Percentiles rank a stretch among this genome's conserved stretches.
These are phyloP conservation scores for Hemisphaericaspora xylanilytica DNA, from an alignment of 1,139 yeast genomes.

Conservation along the genomic window DNA sequence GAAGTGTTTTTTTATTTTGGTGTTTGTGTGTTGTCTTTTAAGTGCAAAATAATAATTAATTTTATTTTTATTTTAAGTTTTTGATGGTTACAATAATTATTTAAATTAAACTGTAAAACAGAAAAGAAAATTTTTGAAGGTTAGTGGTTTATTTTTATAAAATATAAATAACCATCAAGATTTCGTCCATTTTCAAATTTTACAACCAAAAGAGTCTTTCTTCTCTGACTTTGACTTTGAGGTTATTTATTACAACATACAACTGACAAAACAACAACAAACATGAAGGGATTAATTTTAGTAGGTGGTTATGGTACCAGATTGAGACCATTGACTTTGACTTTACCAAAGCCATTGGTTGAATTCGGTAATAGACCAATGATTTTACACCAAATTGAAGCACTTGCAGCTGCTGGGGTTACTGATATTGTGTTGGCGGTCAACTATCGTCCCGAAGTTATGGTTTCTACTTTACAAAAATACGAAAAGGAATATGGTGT, in stretches of 20 bases:
- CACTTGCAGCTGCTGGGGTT: constrained; percentile 97
- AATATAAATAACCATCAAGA: neutral
- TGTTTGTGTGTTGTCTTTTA: too few relatives aligned
- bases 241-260: neutral
- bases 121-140: too few relatives aligned
- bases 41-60: too few relatives aligned
- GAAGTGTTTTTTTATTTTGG: too few relatives aligned
- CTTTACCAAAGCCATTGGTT: constrained; percentile 97
- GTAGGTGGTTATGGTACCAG: constrained; percentile 99
- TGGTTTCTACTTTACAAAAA: constrained; percentile 92
- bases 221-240: neutral
- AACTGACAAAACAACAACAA: neutral
- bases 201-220: too few relatives aligned
- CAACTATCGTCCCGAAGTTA: constrained; percentile 98
- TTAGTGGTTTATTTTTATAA: too few relatives aligned
- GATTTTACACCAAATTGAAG: constrained; percentile 97
- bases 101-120: too few relatives aligned
- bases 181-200: neutral
- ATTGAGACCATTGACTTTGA: constrained; percentile 96
- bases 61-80: too few relatives aligned
- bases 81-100: too few relatives aligned
- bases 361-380: constrained; percentile 98
- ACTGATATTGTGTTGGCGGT: constrained; percentile 98
- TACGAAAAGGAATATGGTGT: constrained; percentile 96
- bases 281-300: constrained; percentile 95